Evolutionary conservation across 257 asterid genomes (phyloP), one percentile per base, ranked within the genome.

Genomic region (Salvia splendens): DNA sequence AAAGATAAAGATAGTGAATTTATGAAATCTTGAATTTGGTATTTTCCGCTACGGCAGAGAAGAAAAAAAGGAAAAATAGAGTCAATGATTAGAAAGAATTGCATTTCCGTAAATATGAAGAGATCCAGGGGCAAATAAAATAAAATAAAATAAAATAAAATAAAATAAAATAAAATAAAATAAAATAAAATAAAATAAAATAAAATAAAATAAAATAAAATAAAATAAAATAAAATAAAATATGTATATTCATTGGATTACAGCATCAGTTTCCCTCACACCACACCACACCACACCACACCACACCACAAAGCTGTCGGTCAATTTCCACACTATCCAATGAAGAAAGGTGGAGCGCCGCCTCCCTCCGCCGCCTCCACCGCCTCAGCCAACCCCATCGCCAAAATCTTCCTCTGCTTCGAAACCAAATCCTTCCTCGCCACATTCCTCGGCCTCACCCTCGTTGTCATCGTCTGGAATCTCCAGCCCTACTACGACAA

Each of bases 401-500:
- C 81, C 6, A 84, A 82, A 46, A 58, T 84, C 64, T 75, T 76
- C 74, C 74, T 79, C 72, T 86, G 86, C 77, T 73, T 82, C 78
- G 94, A 86, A 41, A 80, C 84, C 46, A 86, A 78, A 72, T 81
- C 91, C 16, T 61, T 84, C 47, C 67, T 87, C 68, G 85, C 86
- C 68, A 75, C 90, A 75, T 78, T 87, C 70, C 74, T 87, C 2
- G 81, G 79, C 61, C 56, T 87, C 65, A 75, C 83, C 1, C 81
- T 87, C 15, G 82, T 87, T 14, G 71, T 77, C 70, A 56, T 84
- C 61, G 65, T 84, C 14, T 81, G 88, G 88, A 84, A 80, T 35
- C 82, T 87, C 41, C 95, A 84, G 69, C 95, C 89, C 5, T 82
- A 80, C 75, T 87, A 82, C 84, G 83, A 82, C 41, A 79, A 73